A percentile compares a stretch with the other conserved stretches of the same genome.
Evolutionary conservation across 1,139 yeast genomes (phyloP).

Genomic region (Barnettozyma hawaiiensis): DNA sequence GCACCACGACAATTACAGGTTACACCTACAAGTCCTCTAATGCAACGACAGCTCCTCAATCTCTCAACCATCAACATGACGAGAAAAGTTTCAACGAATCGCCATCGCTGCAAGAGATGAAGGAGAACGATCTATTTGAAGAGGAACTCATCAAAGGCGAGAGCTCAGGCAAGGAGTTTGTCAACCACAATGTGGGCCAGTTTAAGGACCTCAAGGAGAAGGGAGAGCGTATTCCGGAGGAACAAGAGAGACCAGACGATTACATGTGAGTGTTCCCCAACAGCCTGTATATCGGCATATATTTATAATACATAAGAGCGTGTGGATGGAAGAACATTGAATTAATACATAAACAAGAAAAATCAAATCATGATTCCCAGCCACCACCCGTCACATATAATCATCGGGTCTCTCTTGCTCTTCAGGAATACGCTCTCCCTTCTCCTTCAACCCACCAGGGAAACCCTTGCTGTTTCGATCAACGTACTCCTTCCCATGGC

Average conservation of each 20-base stretch:
- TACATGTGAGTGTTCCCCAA: slow-evolving; percentile 20
- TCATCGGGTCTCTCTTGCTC: slow-evolving; percentile 24
- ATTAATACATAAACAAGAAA: background rate
- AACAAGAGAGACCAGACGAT: slow-evolving; percentile 23
- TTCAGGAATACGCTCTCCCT: slow-evolving; percentile 19
- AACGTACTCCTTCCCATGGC: slow-evolving; percentile 11
- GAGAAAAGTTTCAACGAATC: slow-evolving; percentile 4
- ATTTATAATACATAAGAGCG: too few species aligned
- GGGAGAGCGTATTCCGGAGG: slow-evolving; percentile 19
- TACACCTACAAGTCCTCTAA: slow-evolving; percentile 5
- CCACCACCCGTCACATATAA: slow-evolving; percentile 15
- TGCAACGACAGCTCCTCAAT: slow-evolving; percentile 2
- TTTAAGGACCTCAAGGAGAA: slow-evolving; percentile 19
- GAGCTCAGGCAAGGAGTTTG: slow-evolving; percentile 1
- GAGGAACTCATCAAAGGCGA: background rate
- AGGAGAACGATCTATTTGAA: background rate
- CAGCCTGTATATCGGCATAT: too few species aligned
- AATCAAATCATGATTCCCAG: background rate
- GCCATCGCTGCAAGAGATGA: slow-evolving; percentile 4
- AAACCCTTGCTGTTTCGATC: slow-evolving; percentile 15
- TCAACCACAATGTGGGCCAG: slow-evolving; percentile 11
- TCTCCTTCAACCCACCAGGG: slow-evolving; percentile 14
- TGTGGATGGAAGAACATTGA: too few species aligned
- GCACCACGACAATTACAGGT: background rate
- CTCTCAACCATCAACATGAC: background rate